phyloP scores from a whole-genome alignment of 768 basidiomycete genomes.

The Leucocoprinus sp. region DNA sequence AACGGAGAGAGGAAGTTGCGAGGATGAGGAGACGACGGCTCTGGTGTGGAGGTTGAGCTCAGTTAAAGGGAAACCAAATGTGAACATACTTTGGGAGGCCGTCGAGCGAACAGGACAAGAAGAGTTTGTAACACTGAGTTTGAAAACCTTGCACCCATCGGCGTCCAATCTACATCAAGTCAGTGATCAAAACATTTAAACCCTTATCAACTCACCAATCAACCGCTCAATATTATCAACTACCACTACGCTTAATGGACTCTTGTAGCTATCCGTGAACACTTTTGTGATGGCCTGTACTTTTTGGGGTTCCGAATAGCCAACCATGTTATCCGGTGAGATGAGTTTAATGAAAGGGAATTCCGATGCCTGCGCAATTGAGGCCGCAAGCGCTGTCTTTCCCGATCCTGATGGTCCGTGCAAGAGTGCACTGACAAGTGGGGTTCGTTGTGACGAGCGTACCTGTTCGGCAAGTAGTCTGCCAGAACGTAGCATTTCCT shows the following conservation, averaged over 20 bases:
- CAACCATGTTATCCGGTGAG: slow-evolving; percentile 95
- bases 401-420: slow-evolving; percentile 89
- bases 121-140: slow-evolving; percentile 88
- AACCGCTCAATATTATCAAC: slow-evolving; percentile 92
- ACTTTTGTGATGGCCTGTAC: slow-evolving; percentile 86
- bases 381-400: slow-evolving; percentile 91
- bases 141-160: slow-evolving; percentile 94
- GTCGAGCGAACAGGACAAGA: slow-evolving; percentile 77
- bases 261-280: slow-evolving; percentile 95
- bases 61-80: background rate
- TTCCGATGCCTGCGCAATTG: slow-evolving; percentile 87
- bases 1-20: slow-evolving; percentile 84
- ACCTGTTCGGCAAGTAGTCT: slow-evolving; percentile 91
- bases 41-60: slow-evolving; percentile 30
- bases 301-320: slow-evolving; percentile 89
- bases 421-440: slow-evolving; percentile 82
- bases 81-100: slow-evolving; percentile 84
- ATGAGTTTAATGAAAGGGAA: slow-evolving; percentile 98
- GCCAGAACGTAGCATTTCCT: slow-evolving; percentile 86
- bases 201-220: slow-evolving; percentile 49
- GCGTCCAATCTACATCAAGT: slow-evolving; percentile 76
- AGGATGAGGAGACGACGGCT: slow-evolving; percentile 87
- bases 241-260: slow-evolving; percentile 91
- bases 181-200: background rate
- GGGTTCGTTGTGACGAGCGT: slow-evolving; percentile 79